phyloP scores from a whole-genome alignment of 768 basidiomycete species.

The Lactarius pseudohatsudake region DNA sequence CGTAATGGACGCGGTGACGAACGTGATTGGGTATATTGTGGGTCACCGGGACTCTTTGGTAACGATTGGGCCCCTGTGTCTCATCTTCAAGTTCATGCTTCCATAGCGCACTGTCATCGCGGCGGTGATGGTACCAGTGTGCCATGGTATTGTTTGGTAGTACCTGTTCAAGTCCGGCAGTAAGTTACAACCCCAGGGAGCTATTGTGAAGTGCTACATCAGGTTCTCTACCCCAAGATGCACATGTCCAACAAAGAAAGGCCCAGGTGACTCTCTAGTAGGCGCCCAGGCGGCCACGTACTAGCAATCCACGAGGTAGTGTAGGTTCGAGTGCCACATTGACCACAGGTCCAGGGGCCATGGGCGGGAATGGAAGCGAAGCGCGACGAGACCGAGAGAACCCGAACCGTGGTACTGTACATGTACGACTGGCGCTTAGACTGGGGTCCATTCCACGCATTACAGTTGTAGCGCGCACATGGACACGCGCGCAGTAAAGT shows the following conservation, averaged over 20 bases:
- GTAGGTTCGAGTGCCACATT: neutral
- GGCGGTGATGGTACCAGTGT: neutral
- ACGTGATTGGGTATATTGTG: neutral
- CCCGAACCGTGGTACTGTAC: neutral
- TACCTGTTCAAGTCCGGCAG: neutral
- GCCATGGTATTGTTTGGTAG: neutral
- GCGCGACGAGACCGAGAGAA: neutral
- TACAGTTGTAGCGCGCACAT: neutral
- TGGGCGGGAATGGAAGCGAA: neutral
- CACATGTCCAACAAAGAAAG: neutral
- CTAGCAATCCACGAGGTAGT: neutral
- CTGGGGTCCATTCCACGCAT: neutral
- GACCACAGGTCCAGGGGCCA: conserved; percentile 3
- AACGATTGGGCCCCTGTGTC: neutral
- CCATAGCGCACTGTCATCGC: neutral
- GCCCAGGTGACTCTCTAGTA: neutral
- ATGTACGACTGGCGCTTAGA: neutral
- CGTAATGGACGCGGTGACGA: neutral
- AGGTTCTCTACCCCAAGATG: neutral
- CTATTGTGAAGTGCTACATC: neutral
- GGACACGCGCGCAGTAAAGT: neutral
- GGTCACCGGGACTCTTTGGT: neutral
- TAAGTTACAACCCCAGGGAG: neutral
- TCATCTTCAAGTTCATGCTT: neutral
- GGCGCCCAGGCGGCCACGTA: neutral